Base-by-base conservation (phyloP, 2,329 filamentous ascomycete species). In the Fusarium burgessii region DNA sequence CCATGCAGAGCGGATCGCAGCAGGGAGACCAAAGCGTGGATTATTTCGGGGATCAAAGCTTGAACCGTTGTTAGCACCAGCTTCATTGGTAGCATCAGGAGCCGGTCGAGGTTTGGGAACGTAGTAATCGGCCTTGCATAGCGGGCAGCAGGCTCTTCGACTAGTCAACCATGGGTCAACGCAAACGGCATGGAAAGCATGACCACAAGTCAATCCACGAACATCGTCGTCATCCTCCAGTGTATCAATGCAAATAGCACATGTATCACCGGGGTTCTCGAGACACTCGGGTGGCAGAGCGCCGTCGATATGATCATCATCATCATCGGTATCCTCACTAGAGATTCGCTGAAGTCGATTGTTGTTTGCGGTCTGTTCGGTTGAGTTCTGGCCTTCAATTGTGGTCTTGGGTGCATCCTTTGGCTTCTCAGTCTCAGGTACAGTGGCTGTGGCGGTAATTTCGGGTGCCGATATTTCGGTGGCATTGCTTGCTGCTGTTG, bases 101-200 rank as follows among this genome's bases (percentile, higher is more conserved):
- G 80, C 78, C 6, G 92, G 86, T 18, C 94, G 92, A 54, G 94
- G 93, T 82, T 98, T 98, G 0, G 96, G 95, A 5, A 94, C 91
- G 80, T 97, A 98, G 81, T 98, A 99, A 78, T 99, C 96, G 42
- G 95, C 93, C 83, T 99, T 99, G 86, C 96, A 99, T 10, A 99
- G 90, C 9, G 96, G 96, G 80, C 96, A 99, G 84, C 95, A 98
- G 29, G 96, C 96, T 72, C 95, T 91, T 70, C 96, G 90, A 78
- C 93, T 95, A 13, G 96, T 99, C 70, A 99, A 84, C 96, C 96
- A 99, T 14, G 96, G 96, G 76, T 99, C 96, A 51, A 99, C 89
- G 78, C 96, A 99, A 41, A 92, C 93, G 54, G 94, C 95, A 80
- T 99, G 96, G 88, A 98, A 99, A 58, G 95, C 95, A 81, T 99